Evolutionary conservation across 2,329 filamentous ascomycete species (phyloP), one percentile per base, ranked within the genome.

Genomic region (Exserohilum rostratum): DNA sequence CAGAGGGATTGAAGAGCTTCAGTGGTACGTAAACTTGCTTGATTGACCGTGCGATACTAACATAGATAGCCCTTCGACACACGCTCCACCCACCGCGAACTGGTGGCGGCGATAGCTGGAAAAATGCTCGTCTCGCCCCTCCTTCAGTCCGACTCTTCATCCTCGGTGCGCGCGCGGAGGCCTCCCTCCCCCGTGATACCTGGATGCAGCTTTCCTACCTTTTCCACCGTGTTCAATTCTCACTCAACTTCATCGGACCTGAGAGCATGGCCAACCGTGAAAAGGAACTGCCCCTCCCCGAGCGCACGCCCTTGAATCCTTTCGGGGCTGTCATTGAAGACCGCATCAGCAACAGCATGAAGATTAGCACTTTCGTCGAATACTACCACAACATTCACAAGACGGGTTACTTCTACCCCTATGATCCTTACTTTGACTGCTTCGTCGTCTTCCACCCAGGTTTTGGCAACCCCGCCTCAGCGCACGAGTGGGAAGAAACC

Each of bases 391-490:
- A 91, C 2, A 85, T 99, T 65, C 93, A 99, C 79, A 87, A 92
- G 73, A 90, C 93, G 0, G 89, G 91, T 43, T 85, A 93, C 72
- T 99, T 98, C 79, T 87, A 90, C 53, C 95, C 96, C 0, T 97
- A 96, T 72, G 95, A 99, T 72, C 95, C 95, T 0, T 99, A 99
- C 79, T 96, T 99, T 75, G 95, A 99, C 80, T 95, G 90, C 76
- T 96, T 99, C 72, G 87, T 99, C 69, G 84, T 97, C 46, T 99
- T 98, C 82, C 96, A 99, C 71, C 96, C 96, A 0, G 96, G 96
- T 7, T 84, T 99, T 15, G 96, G 95, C 11, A 95, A 99, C 75
- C 93, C 96, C 0, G 91, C 93, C 12, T 93, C 89, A 70, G 90
- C 90, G 47, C 90, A 96, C 68, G 95, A 99, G 76, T 99, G 96